Base-by-base conservation (phyloP, 768 basidiomycete species). In the Kondoa subrosea region DNA sequence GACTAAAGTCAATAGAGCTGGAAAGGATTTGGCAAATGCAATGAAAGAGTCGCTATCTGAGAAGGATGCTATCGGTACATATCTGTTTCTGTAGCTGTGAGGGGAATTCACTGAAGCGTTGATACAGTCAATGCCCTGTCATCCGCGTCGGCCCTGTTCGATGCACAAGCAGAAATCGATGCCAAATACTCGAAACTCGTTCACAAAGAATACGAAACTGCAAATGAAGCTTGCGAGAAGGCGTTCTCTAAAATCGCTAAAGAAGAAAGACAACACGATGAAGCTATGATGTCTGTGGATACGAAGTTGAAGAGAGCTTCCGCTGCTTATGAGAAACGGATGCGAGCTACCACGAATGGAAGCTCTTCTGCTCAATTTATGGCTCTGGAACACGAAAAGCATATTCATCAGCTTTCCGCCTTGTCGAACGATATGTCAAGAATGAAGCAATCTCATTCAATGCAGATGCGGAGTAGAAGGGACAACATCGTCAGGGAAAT, bases 261-360 rank as follows among this genome's bases (percentile, higher is more conserved):
- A 25, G 58, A 60, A 26, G 58, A 60, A 31, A 60, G 30, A 60
- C 58, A 60, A 26, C 58, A 60, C 58, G 58, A 60, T 16, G 58
- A 60, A 25, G 25, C 30, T 15, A 60, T 60, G 14, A 12, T 15
- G 27, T 25, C 58, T 25, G 16, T 60, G 15, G 58, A 60, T 26
- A 25, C 25, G 15, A 60, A 60, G 27, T 1, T 60, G 15, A 60
- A 60, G 58, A 8, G 30, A 60, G 58, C 58, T 50, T 50, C 40
- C 12, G 40, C 40, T 8, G 21, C 8, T 50, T 50, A 50, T 50
- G 40, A 50, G 40, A 50, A 50, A 50, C 40, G 40, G 21, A 50
- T 50, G 40, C 40, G 40, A 50, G 40, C 40, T 8, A 50, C 40
- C 21, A 50, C 40, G 21, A 50, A 50, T 50, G 40, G 40, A 8